Conservation (phyloP, 345 rosid genomes). For the Salix purpurea region DNA sequence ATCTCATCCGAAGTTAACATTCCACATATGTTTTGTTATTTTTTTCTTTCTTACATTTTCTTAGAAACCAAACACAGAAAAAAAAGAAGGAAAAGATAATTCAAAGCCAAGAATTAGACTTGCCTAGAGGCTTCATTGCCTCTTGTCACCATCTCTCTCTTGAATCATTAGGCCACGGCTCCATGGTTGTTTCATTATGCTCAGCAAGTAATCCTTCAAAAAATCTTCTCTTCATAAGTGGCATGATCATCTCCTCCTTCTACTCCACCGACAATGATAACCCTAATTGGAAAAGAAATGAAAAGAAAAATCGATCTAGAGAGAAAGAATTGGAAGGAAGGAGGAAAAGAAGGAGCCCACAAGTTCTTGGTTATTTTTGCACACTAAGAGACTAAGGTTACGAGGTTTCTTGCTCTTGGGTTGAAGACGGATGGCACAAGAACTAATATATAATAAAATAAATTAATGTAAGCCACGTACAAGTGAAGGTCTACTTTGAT, state of each 20-base stretch:
- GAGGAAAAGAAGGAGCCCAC: neutral
- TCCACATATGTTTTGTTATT: constrained; percentile 10
- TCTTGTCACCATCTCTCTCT: constrained; percentile 7
- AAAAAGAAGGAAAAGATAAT: neutral
- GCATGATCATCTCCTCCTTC: constrained; percentile 4
- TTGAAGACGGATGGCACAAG: constrained; percentile 27
- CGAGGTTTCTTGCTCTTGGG: constrained; percentile 8
- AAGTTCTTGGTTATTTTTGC: constrained; percentile 3
- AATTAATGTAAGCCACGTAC: constrained; percentile 1
- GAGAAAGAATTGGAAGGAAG: neutral
- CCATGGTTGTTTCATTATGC: neutral
- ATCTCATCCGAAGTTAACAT: neutral
- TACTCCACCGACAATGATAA: neutral
- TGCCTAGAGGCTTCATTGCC: constrained; percentile 49
- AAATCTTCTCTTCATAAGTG: neutral
- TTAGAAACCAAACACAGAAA: constrained; percentile 30
- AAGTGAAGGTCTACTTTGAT: constrained; percentile 13
- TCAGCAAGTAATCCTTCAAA: neutral
- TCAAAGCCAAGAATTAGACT: constrained; percentile 63
- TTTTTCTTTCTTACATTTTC: constrained; percentile 25
- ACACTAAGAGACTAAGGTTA: neutral
- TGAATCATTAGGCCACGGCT: constrained; percentile 20
- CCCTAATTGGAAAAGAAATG: neutral
- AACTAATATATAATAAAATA: neutral
- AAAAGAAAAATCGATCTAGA: neutral